Conservation (phyloP, 2,329 filamentous ascomycete species). For the Calonectria pseudoreteaudii region DNA sequence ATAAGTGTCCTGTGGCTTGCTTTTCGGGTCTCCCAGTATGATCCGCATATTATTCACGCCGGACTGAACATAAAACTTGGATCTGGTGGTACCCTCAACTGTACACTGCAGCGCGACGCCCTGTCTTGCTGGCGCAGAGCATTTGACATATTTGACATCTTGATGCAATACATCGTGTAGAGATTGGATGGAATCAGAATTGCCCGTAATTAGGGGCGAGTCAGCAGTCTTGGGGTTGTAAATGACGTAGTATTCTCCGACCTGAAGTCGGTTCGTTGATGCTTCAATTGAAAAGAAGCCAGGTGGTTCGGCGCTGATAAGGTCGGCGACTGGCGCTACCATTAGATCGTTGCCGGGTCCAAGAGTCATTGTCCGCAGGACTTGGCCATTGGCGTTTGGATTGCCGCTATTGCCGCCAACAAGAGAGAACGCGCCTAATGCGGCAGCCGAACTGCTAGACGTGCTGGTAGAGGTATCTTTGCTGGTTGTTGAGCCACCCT, state of each 20-base stretch:
- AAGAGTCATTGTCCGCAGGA: neutral
- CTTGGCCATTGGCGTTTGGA: neutral
- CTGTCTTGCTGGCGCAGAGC: neutral
- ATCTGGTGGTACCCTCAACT: neutral
- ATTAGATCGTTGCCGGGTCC: neutral
- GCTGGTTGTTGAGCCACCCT: neutral
- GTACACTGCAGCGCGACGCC: neutral
- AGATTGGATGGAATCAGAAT: neutral
- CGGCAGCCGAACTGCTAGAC: neutral
- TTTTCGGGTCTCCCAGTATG: neutral
- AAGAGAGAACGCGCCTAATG: neutral
- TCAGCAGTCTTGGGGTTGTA: neutral
- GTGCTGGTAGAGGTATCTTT: neutral
- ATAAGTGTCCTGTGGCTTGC: neutral
- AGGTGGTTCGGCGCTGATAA: neutral
- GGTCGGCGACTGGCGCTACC: neutral
- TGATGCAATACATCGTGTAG: neutral
- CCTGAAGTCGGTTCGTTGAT: neutral
- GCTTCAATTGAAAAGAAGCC: neutral
- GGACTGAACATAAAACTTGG: neutral
- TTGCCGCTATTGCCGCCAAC: neutral
- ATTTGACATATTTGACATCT: neutral
- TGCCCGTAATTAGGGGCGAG: neutral
- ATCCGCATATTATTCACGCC: neutral
- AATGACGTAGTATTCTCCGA: neutral